phyloP scores from a whole-genome alignment of 2,329 filamentous ascomycete species.

The Ciborinia camelliae region DNA sequence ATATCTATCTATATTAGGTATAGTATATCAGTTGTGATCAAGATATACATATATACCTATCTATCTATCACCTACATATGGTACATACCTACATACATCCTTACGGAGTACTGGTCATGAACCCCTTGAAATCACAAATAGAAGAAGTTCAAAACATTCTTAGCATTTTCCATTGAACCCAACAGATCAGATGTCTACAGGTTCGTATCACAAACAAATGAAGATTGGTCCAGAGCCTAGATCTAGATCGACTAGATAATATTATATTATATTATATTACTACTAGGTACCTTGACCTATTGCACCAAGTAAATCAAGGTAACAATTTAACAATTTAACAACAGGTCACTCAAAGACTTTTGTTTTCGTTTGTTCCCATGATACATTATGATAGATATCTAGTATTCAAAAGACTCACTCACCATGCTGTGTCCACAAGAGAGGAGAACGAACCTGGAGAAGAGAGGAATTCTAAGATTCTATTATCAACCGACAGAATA shows the following conservation, averaged over 20 bases:
- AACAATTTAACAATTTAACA: too few relatives aligned
- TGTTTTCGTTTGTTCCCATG: conserved; percentile 1
- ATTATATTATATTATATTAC: too few relatives aligned
- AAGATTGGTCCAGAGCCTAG: neutral
- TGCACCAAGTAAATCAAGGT: neutral
- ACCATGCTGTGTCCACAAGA: neutral
- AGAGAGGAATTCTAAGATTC: neutral
- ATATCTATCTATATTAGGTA: too few relatives aligned
- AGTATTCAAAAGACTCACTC: neutral
- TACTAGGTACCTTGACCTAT: neutral
- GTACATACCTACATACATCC: neutral
- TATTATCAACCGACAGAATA: too few relatives aligned
- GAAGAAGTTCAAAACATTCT: neutral
- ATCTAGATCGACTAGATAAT: neutral
- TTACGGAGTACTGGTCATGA: too few relatives aligned
- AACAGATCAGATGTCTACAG: too few relatives aligned
- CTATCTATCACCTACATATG: neutral
- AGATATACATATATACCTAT: too few relatives aligned
- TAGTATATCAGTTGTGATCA: too few relatives aligned
- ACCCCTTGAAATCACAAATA: neutral
- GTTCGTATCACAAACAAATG: neutral
- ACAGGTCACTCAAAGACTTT: neutral
- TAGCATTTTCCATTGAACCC: neutral
- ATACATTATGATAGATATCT: neutral
- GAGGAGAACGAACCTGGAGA: neutral